These are phyloP conservation scores for Aspergillus haitiensis DNA, from an alignment of 495 filamentous ascomycete genomes.

Conservation along the genomic window DNA sequence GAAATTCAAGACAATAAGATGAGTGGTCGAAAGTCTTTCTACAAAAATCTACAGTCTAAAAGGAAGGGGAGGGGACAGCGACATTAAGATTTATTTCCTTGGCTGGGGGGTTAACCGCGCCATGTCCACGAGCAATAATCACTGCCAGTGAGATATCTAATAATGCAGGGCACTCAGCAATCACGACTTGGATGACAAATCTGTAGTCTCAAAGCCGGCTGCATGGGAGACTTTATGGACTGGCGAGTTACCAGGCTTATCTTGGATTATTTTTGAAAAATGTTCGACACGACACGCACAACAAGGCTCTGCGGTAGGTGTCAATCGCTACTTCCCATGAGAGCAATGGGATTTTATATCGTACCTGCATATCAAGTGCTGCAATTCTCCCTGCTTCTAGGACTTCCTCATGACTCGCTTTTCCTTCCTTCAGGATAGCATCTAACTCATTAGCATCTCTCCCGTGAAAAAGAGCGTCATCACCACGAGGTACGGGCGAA, in stretches of 20 bases:
- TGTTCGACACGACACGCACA: conserved; percentile 31
- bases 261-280: conserved; percentile 1
- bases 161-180: background rate
- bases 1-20: conserved; percentile 66
- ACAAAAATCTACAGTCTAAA: conserved; percentile 63
- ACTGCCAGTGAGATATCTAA: background rate
- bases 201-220: background rate
- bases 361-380: conserved; percentile 67
- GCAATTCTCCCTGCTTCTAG: conserved; percentile 62
- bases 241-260: background rate
- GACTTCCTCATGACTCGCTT: conserved; percentile 72
- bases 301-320: conserved; percentile 41
- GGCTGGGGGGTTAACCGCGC: background rate
- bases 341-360: conserved; percentile 6
- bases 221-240: background rate
- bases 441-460: conserved; percentile 51
- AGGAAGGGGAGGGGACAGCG: conserved; percentile 45
- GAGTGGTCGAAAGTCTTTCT: conserved; percentile 71
- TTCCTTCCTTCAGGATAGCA: conserved; percentile 59
- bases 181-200: background rate
- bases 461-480: conserved; percentile 48
- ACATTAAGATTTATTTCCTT: background rate
- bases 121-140: background rate
- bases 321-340: conserved; percentile 20
- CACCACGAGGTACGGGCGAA: conserved; percentile 61